phyloP scores from a whole-genome alignment of 2,329 filamentous ascomycete genomes.

The Colletotrichum sp. region DNA sequence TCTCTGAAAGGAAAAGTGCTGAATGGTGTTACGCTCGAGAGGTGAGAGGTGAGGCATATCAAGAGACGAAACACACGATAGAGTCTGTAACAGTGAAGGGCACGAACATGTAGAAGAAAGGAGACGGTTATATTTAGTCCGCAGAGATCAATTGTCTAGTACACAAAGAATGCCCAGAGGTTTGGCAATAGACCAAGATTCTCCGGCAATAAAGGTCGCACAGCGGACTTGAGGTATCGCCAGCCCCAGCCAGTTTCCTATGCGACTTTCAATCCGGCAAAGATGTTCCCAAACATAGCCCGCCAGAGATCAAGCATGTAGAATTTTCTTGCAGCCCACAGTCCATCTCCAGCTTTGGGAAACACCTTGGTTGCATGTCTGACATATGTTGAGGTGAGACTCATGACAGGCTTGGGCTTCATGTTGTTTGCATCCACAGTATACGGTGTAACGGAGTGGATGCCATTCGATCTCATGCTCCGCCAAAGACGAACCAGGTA shows the following conservation, averaged over 20 bases:
- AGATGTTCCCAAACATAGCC: neutral
- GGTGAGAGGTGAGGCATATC: neutral
- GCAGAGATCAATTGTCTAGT: neutral
- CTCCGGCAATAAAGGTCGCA: neutral
- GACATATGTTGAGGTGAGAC: slow-evolving; percentile 57
- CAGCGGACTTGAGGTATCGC: neutral
- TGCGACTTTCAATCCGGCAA: neutral
- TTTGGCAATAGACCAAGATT: neutral
- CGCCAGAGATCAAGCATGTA: slow-evolving; percentile 2
- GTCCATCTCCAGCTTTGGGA: slow-evolving; percentile 49
- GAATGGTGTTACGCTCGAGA: neutral
- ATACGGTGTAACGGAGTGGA: slow-evolving; percentile 48
- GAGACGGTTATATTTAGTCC: neutral
- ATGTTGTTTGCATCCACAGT: slow-evolving; percentile 41
- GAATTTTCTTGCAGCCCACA: slow-evolving; percentile 24
- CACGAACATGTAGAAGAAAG: neutral
- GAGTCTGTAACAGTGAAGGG: neutral
- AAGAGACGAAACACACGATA: neutral
- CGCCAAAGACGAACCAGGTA: slow-evolving; percentile 56
- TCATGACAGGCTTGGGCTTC: slow-evolving; percentile 43
- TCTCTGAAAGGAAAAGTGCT: neutral
- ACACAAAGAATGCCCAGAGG: neutral
- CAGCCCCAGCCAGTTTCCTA: neutral
- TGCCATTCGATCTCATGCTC: slow-evolving; percentile 49
- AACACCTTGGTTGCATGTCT: slow-evolving; percentile 42